Conservation (phyloP, 805 yeast species). For the Wickerhamiella allomyrinae region DNA sequence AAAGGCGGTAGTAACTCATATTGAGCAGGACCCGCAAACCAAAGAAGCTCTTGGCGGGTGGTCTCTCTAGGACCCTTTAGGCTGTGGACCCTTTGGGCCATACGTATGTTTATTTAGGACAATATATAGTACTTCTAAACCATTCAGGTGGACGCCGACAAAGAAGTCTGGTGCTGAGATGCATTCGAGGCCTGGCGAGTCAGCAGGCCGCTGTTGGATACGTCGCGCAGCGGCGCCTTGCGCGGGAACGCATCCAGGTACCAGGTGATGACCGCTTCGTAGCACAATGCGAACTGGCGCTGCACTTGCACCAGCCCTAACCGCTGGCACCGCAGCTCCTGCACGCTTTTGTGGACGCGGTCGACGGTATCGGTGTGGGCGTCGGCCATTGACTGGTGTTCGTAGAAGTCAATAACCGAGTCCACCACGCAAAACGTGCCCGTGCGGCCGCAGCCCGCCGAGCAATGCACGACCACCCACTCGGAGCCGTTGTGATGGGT, state of each 20-base stretch:
- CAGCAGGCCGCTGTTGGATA: no score
- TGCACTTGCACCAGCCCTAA: conserved; percentile 75
- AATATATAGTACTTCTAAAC: background rate
- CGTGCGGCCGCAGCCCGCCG: conserved; percentile 96
- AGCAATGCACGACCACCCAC: conserved; percentile 62
- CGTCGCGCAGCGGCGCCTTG: no score
- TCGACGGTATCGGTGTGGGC: conserved; percentile 26
- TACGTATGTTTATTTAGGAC: background rate
- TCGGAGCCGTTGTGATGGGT: conserved; percentile 11
- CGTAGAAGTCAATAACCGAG: conserved; percentile 27
- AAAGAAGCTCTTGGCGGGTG: background rate
- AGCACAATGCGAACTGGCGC: conserved; percentile 59
- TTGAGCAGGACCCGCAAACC: conserved; percentile 3
- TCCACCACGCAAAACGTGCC: conserved; percentile 57
- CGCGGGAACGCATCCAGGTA: no score
- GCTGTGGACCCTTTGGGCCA: no score
- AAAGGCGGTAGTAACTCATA: conserved; percentile 13
- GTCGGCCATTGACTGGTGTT: background rate
- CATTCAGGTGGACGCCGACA: no score
- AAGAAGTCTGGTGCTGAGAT: no score
- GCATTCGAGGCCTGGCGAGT: no score
- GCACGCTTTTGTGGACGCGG: conserved; percentile 47
- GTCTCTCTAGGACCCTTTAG: no score
- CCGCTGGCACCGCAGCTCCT: conserved; percentile 56
- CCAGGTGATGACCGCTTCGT: conserved; percentile 37